Base-by-base conservation (phyloP, 345 rosid species). In the Ceriops tagal region DNA sequence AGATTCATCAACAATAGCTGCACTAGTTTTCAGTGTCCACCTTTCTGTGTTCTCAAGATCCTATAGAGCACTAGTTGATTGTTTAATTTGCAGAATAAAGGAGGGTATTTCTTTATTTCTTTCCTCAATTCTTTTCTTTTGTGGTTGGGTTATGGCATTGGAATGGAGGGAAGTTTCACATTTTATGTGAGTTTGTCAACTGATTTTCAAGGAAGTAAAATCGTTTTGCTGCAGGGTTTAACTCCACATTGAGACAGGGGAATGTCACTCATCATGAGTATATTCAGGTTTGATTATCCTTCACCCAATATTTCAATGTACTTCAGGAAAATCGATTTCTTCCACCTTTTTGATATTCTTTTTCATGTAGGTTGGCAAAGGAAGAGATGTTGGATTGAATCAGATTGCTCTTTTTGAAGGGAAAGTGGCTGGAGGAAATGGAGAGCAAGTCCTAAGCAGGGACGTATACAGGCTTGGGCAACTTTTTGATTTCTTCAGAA, bases 351-450 rank as follows among this genome's bases (percentile, higher is more conserved):
- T 61, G 70, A 65, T 46, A 18, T 4, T 26, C 61, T 31, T 61
- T 71, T 58, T 26, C 57, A 8, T 80, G 73, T 80, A 95, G 99
- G 99, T 95, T 80, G 99, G 99, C 71, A 95, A 95, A 83, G 99
- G 99, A 78, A 89, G 99, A 76, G 99, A 95, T 81, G 99, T 95
- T 60, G 99, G 97, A 62, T 84, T 95, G 73, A 95, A 95, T 76
- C 99, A 95, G 88, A 95, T 95, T 82, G 98, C 99, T 56, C 83
- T 95, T 52, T 95, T 95, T 73, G 99, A 95, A 80, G 99, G 98
- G 77, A 95, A 95, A 83, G 99, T 95, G 32, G 96, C 98, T 31
- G 98, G 99, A 73, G 99, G 99, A 49, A 95, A 95, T 77, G 99
- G 99, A 75, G 99, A 95, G 81, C 99, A 95, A 86, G 96, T 92